Evolutionary conservation across 1,284 basidiomycete species (phyloP).

Genomic region (Clitocybe nebularis): DNA sequence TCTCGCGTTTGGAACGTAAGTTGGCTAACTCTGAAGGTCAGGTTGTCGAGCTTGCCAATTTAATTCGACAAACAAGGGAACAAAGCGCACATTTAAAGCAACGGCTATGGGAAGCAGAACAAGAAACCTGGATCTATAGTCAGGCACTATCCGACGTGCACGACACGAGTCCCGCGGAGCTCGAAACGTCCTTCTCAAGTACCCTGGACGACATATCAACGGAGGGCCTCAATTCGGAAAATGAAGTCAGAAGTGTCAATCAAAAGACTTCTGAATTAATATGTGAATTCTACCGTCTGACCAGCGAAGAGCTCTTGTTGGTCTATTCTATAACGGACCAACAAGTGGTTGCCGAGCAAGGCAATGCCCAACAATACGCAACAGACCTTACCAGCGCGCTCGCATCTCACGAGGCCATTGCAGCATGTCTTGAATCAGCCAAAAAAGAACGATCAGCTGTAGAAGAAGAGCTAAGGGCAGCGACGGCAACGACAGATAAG

Average conservation of each 20-base stretch:
- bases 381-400: constrained; percentile 35
- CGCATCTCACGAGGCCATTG: constrained; percentile 36
- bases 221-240: constrained; percentile 13
- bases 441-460: constrained; percentile 31
- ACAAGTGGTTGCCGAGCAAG: constrained; percentile 26
- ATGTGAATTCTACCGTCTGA: constrained; percentile 30
- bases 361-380: constrained; percentile 30
- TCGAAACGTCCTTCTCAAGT: constrained; percentile 1
- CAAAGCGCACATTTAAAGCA: constrained; percentile 42
- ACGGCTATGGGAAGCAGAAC: constrained; percentile 39
- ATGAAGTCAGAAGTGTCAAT: constrained; percentile 11
- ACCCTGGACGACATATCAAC: constrained; percentile 9
- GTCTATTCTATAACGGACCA: constrained; percentile 26
- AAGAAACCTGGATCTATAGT: constrained; percentile 35
- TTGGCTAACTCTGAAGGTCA: constrained; percentile 65
- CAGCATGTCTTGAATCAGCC: constrained; percentile 33
- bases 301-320: constrained; percentile 28
- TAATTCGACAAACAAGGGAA: constrained; percentile 56
- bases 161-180: neutral
- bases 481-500: constrained; percentile 25
- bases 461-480: constrained; percentile 24
- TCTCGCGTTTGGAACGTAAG: constrained; percentile 58
- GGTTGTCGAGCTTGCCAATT: constrained; percentile 57
- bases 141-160: constrained; percentile 6
- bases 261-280: constrained; percentile 16